phyloP scores from a whole-genome alignment of 805 yeast species.

The Metahyphopichia silvanorum region DNA sequence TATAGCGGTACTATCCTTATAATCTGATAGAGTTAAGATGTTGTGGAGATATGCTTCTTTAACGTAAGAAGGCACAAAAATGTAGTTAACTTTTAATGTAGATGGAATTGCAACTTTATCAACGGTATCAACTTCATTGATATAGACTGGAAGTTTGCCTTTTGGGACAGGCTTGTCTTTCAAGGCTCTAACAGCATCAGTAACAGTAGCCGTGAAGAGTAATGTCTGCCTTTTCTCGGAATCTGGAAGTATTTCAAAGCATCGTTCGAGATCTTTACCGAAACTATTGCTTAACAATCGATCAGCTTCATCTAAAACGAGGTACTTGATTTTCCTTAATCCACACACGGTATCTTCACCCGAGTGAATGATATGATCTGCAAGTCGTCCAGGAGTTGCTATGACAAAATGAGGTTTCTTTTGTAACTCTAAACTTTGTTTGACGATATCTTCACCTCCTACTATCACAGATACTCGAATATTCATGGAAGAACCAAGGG shows the following conservation, averaged over 20 bases:
- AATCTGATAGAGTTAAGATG: slow-evolving; percentile 59
- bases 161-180: slow-evolving; percentile 61
- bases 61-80: slow-evolving; percentile 82
- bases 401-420: slow-evolving; percentile 88
- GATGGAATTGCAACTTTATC: slow-evolving; percentile 81
- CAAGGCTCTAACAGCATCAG: slow-evolving; percentile 83
- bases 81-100: slow-evolving; percentile 60
- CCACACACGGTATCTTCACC: slow-evolving; percentile 88
- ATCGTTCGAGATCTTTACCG: slow-evolving; percentile 69
- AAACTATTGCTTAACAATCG: slow-evolving; percentile 81
- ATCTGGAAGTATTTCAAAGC: slow-evolving; percentile 70
- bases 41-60: slow-evolving; percentile 84
- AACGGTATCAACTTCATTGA: slow-evolving; percentile 72
- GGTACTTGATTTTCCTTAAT: slow-evolving; percentile 67
- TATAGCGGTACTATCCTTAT: slow-evolving; percentile 66
- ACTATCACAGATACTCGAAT: slow-evolving; percentile 79
- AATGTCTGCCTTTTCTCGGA: slow-evolving; percentile 79
- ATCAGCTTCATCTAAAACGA: slow-evolving; percentile 97
- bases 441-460: slow-evolving; percentile 94
- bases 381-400: slow-evolving; percentile 96
- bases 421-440: slow-evolving; percentile 79
- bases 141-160: slow-evolving; percentile 52
- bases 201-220: slow-evolving; percentile 92
- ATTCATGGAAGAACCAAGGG: slow-evolving; percentile 87
- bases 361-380: slow-evolving; percentile 83